phyloP scores from a whole-genome alignment of 2,329 filamentous ascomycete species.

The Exophiala dermatitidis region DNA sequence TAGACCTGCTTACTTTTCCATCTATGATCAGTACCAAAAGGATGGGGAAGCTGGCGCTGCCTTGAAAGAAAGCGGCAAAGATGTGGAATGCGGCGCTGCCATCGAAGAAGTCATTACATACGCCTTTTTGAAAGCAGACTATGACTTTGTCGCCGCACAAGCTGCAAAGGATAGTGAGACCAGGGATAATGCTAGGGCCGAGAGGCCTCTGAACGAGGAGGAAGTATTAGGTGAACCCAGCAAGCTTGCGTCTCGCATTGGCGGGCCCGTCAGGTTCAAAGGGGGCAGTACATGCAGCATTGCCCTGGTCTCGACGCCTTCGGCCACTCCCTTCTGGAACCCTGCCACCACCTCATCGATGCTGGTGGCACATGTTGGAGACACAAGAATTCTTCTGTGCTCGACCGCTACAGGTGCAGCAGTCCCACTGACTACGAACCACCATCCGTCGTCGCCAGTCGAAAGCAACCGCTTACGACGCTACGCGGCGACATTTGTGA shows the following conservation, averaged over 20 bases:
- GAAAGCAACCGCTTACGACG: slow-evolving; percentile 78
- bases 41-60: slow-evolving; percentile 31
- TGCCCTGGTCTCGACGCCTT: slow-evolving; percentile 85
- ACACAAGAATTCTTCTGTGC: slow-evolving; percentile 85
- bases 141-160: slow-evolving; percentile 89
- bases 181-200: slow-evolving; percentile 58
- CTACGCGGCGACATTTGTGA: slow-evolving; percentile 79
- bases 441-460: slow-evolving; percentile 80
- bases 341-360: slow-evolving; percentile 77
- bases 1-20: slow-evolving; percentile 67
- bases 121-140: slow-evolving; percentile 85
- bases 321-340: slow-evolving; percentile 90
- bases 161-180: slow-evolving; percentile 65
- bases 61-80: slow-evolving; percentile 20
- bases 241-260: slow-evolving; percentile 49
- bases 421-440: slow-evolving; percentile 76
- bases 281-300: slow-evolving; percentile 90
- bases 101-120: slow-evolving; percentile 65
- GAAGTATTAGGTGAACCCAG: slow-evolving; percentile 67
- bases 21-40: slow-evolving; percentile 32
- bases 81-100: slow-evolving; percentile 34
- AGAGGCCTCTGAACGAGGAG: slow-evolving; percentile 73
- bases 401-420: slow-evolving; percentile 74
- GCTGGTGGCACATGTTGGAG: slow-evolving; percentile 82
- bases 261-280: slow-evolving; percentile 66